Percentiles rank a stretch among this genome's conserved stretches.
Conservation (phyloP, 2,329 filamentous ascomycete genomes). For the Alternaria arborescens region DNA sequence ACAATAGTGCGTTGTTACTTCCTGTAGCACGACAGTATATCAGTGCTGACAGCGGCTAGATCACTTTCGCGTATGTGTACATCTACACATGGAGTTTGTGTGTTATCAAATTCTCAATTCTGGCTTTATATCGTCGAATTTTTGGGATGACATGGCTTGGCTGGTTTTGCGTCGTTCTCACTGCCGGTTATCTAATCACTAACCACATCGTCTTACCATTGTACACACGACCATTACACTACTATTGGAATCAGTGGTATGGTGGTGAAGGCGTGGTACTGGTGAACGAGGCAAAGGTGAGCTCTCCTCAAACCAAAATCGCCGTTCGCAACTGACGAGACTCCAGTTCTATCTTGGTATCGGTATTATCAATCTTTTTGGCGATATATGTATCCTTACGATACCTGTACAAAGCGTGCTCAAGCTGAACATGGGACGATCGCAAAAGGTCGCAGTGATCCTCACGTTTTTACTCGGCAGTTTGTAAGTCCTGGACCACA, state of each 20-base stretch:
- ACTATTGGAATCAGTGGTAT: conserved; percentile 9
- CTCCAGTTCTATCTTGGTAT: conserved; percentile 34
- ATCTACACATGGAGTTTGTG: conserved; percentile 39
- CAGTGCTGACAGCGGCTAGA: conserved; percentile 17
- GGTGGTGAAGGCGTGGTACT: conserved; percentile 21
- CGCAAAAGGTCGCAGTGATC: conserved; percentile 35
- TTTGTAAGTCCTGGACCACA: conserved; percentile 20
- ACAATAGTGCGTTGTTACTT: conserved; percentile 25
- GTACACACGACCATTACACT: conserved; percentile 5
- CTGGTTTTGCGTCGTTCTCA: conserved; percentile 7
- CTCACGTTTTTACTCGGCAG: conserved; percentile 37
- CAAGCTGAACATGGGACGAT: conserved; percentile 25
- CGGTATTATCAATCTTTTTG: conserved; percentile 37
- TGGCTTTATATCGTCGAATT: conserved; percentile 38
- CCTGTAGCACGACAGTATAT: too few relatives aligned
- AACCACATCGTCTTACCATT: conserved; percentile 10
- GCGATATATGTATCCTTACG: conserved; percentile 27
- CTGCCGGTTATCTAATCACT: conserved; percentile 1
- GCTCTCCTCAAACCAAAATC: neutral
- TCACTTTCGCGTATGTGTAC: conserved; percentile 37
- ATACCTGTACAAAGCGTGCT: conserved; percentile 19
- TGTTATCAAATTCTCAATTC: conserved; percentile 39
- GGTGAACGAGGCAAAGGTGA: conserved; percentile 33
- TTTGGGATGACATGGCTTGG: conserved; percentile 33
- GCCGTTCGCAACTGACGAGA: neutral